Evolutionary conservation across 2,329 filamentous ascomycete species (phyloP).

Genomic region (Aspergillus sojae): DNA sequence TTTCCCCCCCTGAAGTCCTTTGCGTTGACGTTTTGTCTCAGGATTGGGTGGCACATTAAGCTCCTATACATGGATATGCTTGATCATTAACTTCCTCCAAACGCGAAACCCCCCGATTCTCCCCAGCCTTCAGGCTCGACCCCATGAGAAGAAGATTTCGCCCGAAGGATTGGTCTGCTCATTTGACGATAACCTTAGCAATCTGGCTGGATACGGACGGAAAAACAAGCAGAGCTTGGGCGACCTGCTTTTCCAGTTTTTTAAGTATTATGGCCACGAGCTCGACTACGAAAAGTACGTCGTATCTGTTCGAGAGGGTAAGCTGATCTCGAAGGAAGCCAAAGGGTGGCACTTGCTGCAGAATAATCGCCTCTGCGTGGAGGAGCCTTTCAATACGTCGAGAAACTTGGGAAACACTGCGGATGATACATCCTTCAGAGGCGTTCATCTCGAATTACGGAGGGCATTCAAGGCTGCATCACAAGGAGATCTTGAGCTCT

Average conservation of each 20-base stretch:
- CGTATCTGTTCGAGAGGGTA: slow-evolving; percentile 82
- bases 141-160: slow-evolving; percentile 62
- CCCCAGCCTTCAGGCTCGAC: slow-evolving; percentile 78
- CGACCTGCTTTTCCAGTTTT: slow-evolving; percentile 91
- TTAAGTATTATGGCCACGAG: slow-evolving; percentile 91
- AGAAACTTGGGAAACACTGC: slow-evolving; percentile 95
- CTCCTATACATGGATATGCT: slow-evolving; percentile 98
- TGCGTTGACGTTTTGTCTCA: slow-evolving; percentile 42
- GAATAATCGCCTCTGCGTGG: slow-evolving; percentile 87
- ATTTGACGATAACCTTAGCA: slow-evolving; percentile 84
- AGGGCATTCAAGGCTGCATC: slow-evolving; percentile 83
- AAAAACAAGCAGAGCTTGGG: slow-evolving; percentile 82
- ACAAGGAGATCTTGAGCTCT: slow-evolving; percentile 75
- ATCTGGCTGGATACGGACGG: slow-evolving; percentile 71
- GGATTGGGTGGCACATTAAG: slow-evolving; percentile 92
- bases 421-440: slow-evolving; percentile 90
- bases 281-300: slow-evolving; percentile 85
- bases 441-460: slow-evolving; percentile 85
- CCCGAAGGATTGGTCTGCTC: slow-evolving; percentile 69
- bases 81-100: slow-evolving; percentile 96
- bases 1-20: not conserved
- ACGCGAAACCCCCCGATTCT: slow-evolving; percentile 80
- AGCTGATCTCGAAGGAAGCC: slow-evolving; percentile 74
- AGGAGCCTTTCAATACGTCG: slow-evolving; percentile 90
- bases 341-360: slow-evolving; percentile 83